Conservation (phyloP, 345 rosid species). For the Noccaea caerulescens region DNA sequence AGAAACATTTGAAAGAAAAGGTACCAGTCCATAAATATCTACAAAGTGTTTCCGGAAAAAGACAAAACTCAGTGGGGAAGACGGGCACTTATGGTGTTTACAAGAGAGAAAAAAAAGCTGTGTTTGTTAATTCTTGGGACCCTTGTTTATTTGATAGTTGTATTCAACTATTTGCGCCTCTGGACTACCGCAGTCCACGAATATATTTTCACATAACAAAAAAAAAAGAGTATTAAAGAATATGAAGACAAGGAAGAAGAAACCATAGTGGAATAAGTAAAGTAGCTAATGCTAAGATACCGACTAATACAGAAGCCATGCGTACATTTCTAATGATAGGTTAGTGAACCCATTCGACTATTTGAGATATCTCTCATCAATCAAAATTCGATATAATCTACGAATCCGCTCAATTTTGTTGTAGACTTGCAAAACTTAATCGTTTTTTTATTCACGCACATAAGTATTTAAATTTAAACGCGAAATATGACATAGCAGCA, state of each 20-base stretch:
- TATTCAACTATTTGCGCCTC: slow-evolving; percentile 34
- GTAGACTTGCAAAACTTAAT: background rate
- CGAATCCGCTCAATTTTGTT: background rate
- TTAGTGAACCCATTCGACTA: background rate
- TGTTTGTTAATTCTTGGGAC: slow-evolving; percentile 34
- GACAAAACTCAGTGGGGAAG: slow-evolving; percentile 46
- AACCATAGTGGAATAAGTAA: slow-evolving; percentile 4
- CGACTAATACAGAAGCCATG: background rate
- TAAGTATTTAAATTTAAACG: background rate
- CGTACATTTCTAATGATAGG: background rate
- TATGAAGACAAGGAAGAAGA: slow-evolving; percentile 27
- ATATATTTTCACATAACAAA: slow-evolving; percentile 18
- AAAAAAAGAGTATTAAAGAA: background rate
- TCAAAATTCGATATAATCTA: background rate
- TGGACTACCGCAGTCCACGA: slow-evolving; percentile 42
- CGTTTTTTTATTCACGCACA: background rate
- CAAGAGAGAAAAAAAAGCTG: slow-evolving; percentile 18
- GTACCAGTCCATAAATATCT: slow-evolving; percentile 26
- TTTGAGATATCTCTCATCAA: background rate
- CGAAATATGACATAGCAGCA: background rate
- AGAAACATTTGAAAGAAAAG: slow-evolving; percentile 30
- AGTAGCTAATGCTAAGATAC: background rate
- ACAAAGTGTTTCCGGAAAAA: slow-evolving; percentile 24
- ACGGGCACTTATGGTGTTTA: slow-evolving; percentile 35
- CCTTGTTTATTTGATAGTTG: slow-evolving; percentile 40